Conservation (phyloP, 192 early-diverging fungal genomes). For the Podila minutissima region DNA sequence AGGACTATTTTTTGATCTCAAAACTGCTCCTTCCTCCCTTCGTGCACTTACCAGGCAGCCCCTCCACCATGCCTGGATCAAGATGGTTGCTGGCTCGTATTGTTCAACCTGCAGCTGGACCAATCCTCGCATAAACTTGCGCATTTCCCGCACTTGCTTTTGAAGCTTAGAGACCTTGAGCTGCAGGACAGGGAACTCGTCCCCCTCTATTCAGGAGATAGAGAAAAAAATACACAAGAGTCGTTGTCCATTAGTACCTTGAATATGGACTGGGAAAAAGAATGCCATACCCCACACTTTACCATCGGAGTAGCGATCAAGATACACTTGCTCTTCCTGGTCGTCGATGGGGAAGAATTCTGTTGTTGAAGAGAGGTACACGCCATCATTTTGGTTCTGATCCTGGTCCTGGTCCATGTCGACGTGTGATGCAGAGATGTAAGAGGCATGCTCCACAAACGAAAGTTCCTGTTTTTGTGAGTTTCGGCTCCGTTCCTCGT, state of each 20-base stretch:
- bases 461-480: conserved; percentile 28
- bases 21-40: not conserved
- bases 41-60: conserved; percentile 33
- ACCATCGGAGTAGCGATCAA: conserved; percentile 48
- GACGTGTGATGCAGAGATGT: conserved; percentile 11
- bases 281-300: not conserved
- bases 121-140: conserved; percentile 47
- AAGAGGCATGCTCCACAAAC: conserved; percentile 35
- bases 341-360: conserved; percentile 49
- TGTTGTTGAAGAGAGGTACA: conserved; percentile 40
- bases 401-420: conserved; percentile 4
- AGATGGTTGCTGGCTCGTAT: conserved; percentile 46
- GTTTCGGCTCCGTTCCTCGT: conserved; percentile 12
- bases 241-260: not conserved
- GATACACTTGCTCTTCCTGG: conserved; percentile 47
- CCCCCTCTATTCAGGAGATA: conserved; percentile 11
- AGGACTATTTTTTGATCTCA: not conserved
- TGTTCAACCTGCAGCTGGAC: conserved; percentile 47
- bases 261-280: not conserved
- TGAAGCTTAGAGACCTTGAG: conserved; percentile 41
- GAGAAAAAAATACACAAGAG: not conserved
- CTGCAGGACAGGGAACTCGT: conserved; percentile 40
- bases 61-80: conserved; percentile 53
- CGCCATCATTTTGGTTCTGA: conserved; percentile 11
- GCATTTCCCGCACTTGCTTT: conserved; percentile 50